Conservation (phyloP, 495 filamentous ascomycete genomes). For the Penicillium pulvis region DNA sequence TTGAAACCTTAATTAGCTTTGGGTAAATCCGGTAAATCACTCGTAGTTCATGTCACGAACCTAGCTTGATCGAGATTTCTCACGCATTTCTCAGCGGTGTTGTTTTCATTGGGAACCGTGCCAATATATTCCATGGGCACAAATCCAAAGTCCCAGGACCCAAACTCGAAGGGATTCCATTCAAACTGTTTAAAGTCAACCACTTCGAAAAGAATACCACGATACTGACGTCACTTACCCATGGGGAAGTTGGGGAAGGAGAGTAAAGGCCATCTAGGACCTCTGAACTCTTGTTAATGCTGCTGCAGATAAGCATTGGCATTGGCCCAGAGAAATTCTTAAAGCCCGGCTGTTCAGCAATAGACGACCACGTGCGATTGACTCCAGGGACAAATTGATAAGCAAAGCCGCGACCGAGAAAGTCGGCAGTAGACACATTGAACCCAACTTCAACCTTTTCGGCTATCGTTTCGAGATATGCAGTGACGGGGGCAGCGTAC, state of each 20-base stretch:
- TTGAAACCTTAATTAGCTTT: neutral
- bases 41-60: neutral
- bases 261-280: neutral
- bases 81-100: neutral
- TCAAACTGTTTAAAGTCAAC: neutral
- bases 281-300: neutral
- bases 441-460: neutral
- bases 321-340: neutral
- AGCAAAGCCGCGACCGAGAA: neutral
- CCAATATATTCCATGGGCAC: neutral
- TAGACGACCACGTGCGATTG: neutral
- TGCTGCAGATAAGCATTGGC: neutral
- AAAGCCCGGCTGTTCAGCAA: neutral
- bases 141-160: neutral
- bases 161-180: neutral
- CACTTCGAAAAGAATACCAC: neutral
- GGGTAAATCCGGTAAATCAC: neutral
- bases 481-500: neutral
- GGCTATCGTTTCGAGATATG: neutral
- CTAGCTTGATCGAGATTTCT: neutral
- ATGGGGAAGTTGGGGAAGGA: neutral
- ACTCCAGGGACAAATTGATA: neutral
- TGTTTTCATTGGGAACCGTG: neutral
- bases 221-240: neutral
- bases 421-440: slow-evolving; percentile 1